These are phyloP conservation scores for Ogataea minuta DNA, from an alignment of 805 yeast species.

Conservation along the genomic window DNA sequence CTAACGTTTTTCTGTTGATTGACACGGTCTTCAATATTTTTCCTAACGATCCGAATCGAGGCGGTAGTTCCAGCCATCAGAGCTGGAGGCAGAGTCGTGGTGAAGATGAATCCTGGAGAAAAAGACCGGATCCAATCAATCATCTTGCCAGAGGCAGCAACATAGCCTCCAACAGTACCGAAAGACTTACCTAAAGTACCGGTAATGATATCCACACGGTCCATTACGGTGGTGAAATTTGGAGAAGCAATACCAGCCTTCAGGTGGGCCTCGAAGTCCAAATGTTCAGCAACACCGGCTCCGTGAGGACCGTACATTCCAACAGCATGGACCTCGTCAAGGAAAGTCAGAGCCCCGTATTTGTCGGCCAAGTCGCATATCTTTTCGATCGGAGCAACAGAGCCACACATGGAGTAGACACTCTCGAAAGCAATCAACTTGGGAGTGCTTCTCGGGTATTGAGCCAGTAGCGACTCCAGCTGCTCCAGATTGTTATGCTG, in stretches of 20 bases:
- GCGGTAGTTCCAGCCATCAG: slow-evolving; percentile 93
- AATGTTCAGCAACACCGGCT: slow-evolving; percentile 98
- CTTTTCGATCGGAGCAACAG: slow-evolving; percentile 87
- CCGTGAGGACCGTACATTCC: slow-evolving; percentile 99
- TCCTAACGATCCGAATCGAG: slow-evolving; percentile 81
- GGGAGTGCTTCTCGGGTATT: slow-evolving; percentile 84
- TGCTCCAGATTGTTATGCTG: slow-evolving; percentile 87
- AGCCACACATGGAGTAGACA: slow-evolving; percentile 98
- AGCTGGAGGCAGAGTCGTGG: slow-evolving; percentile 96
- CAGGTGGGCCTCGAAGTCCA: slow-evolving; percentile 82
- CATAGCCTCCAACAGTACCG: slow-evolving; percentile 97
- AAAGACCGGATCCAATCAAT: slow-evolving; percentile 95
- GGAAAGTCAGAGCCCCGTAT: slow-evolving; percentile 94
- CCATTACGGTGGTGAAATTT: slow-evolving; percentile 62
- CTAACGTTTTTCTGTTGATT: slow-evolving; percentile 82
- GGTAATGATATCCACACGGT: slow-evolving; percentile 91
- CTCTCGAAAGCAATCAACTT: slow-evolving; percentile 96
- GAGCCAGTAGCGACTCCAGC: slow-evolving; percentile 72
- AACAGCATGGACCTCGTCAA: slow-evolving; percentile 98
- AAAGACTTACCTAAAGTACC: slow-evolving; percentile 97
- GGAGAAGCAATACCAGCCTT: slow-evolving; percentile 59
- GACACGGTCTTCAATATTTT: slow-evolving; percentile 72
- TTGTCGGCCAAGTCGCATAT: slow-evolving; percentile 96
- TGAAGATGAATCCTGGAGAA: slow-evolving; percentile 97
- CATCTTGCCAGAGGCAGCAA: slow-evolving; percentile 80